Conservation (phyloP, 495 filamentous ascomycete genomes). For the Penicillium simplicissimum region DNA sequence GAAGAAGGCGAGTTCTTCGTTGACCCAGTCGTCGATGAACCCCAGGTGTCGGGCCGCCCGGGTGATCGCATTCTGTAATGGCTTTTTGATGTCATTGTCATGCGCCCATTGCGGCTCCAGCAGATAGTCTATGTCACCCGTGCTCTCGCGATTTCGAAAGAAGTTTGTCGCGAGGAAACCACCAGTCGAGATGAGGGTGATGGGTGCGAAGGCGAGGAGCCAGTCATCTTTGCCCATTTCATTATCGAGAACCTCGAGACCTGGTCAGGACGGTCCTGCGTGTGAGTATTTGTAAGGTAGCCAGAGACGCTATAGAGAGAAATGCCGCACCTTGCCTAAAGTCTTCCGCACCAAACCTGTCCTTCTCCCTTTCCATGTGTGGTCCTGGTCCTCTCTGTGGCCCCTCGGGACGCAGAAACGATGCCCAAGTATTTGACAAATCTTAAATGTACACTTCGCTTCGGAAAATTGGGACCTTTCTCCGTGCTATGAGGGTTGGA, state of each 20-base stretch:
- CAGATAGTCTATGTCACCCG: conserved; percentile 35
- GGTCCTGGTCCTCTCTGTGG: not conserved
- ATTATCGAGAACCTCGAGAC: conserved; percentile 28
- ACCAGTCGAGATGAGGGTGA: conserved; percentile 30
- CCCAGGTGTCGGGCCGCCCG: conserved; percentile 17
- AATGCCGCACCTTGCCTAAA: conserved; percentile 11
- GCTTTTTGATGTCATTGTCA: conserved; percentile 29
- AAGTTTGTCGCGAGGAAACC: conserved; percentile 33
- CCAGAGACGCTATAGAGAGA: not conserved
- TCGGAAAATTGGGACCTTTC: not conserved
- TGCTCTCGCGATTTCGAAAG: conserved; percentile 32
- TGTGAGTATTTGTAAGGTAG: not conserved
- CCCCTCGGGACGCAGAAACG: not conserved
- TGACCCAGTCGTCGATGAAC: conserved; percentile 31
- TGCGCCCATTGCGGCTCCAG: conserved; percentile 29
- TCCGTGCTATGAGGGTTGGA: not conserved
- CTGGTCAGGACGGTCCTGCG: conserved; percentile 8
- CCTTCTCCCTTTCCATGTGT: conserved; percentile 17
- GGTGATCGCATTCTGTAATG: conserved; percentile 21
- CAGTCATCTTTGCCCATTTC: conserved; percentile 29
- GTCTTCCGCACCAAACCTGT: conserved; percentile 16
- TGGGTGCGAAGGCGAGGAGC: conserved; percentile 37
- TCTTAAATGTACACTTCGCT: not conserved
- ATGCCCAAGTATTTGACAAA: not conserved
- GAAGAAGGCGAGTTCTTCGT: conserved; percentile 34